phyloP scores from a whole-genome alignment of 305 asterid species.

The Stenogyne calaminthoides region DNA sequence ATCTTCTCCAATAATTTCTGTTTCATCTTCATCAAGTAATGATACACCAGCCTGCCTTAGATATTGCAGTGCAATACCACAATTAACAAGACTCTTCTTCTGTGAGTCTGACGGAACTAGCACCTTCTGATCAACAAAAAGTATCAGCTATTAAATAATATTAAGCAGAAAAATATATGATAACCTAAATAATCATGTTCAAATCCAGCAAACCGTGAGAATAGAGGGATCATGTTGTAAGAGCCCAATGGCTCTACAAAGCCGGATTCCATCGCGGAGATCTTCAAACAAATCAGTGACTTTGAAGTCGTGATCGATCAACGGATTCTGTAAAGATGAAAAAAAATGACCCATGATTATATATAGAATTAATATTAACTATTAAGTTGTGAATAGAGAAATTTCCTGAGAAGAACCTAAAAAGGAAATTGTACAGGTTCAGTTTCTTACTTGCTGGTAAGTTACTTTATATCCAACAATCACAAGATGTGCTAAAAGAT shows the following conservation, averaged over 20 bases:
- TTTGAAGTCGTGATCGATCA: slow-evolving; percentile 73
- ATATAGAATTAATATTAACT: slow-evolving; percentile 18
- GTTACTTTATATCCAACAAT: slow-evolving; percentile 85
- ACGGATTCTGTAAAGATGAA: slow-evolving; percentile 59
- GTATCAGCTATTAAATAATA: slow-evolving; percentile 17
- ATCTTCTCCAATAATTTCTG: slow-evolving; percentile 70
- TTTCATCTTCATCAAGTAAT: slow-evolving; percentile 77
- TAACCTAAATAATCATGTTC: slow-evolving; percentile 11
- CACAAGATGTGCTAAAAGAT: slow-evolving; percentile 80
- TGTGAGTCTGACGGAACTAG: slow-evolving; percentile 81
- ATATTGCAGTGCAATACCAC: slow-evolving; percentile 79
- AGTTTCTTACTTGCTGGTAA: slow-evolving; percentile 77
- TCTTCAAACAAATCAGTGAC: slow-evolving; percentile 75
- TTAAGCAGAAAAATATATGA: slow-evolving; percentile 24
- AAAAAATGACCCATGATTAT: not conserved
- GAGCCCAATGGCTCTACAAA: slow-evolving; percentile 86
- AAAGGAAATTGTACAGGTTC: not conserved
- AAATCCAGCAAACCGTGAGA: slow-evolving; percentile 64
- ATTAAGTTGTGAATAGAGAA: slow-evolving; percentile 1
- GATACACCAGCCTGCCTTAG: slow-evolving; percentile 71
- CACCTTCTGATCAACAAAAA: slow-evolving; percentile 64
- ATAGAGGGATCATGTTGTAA: slow-evolving; percentile 77
- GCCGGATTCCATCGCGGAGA: slow-evolving; percentile 80
- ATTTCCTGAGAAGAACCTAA: slow-evolving; percentile 4
- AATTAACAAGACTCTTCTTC: slow-evolving; percentile 72